phyloP scores from a whole-genome alignment of 164 flowering plant species.

The Liriodendron chinense region DNA sequence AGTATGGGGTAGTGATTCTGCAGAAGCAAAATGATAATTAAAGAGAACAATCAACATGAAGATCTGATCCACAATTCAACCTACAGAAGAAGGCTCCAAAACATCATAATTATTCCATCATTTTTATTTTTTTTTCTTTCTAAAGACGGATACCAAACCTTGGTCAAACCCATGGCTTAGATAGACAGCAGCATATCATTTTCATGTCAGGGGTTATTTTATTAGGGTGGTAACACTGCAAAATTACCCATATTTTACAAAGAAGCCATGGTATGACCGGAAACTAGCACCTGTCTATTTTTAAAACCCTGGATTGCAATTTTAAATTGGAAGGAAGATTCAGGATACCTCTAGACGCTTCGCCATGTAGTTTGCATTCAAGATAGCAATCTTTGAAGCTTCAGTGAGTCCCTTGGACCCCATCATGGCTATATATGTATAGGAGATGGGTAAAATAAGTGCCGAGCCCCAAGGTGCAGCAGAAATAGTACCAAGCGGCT shows the following conservation, averaged over 20 bases:
- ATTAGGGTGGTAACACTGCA: neutral
- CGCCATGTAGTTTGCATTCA: slow-evolving; percentile 99
- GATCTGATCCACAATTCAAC: neutral
- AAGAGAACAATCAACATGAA: neutral
- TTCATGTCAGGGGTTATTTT: no score
- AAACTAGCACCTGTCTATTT: neutral
- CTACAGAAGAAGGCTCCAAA: neutral
- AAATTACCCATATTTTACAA: neutral
- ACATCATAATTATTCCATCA: neutral
- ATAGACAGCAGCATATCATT: no score
- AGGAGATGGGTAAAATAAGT: slow-evolving; percentile 94
- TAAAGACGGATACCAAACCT: neutral
- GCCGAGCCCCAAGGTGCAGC: slow-evolving; percentile 99
- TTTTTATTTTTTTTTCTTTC: neutral
- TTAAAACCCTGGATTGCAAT: neutral
- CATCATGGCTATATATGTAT: slow-evolving; percentile 97
- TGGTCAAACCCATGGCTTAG: no score
- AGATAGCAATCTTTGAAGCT: slow-evolving; percentile 88
- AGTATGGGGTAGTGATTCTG: slow-evolving; percentile 90
- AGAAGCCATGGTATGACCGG: neutral
- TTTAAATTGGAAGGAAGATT: slow-evolving; percentile 9
- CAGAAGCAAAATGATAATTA: slow-evolving; percentile 3
- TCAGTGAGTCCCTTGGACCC: slow-evolving; percentile 96
- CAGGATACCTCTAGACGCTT: slow-evolving; percentile 87
- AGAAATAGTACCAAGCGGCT: slow-evolving; percentile 86